Base-by-base conservation (phyloP, 2,329 filamentous ascomycete species). In the Cordyceps javanica region DNA sequence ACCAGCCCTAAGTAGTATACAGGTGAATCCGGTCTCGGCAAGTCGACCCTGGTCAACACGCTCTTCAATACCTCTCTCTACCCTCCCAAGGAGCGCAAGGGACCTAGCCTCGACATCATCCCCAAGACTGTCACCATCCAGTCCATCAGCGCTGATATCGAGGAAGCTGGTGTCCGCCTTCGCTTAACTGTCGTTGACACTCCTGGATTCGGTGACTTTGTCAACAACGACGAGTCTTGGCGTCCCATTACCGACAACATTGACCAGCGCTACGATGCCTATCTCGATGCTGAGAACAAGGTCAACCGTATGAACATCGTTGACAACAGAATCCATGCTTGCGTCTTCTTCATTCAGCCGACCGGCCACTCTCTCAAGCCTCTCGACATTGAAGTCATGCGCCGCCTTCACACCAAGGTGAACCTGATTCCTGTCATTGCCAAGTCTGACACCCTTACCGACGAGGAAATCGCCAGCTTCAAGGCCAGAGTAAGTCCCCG, bases 251-350 rank as follows among this genome's bases (percentile, higher is more conserved):
- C 97, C 68, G 94, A 99, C 82, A 97, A 97, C 82, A 97, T 99
- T 69, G 94, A 99, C 82, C 91, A 96, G 82, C 90, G 94, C 66
- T 99, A 94, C 71, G 94, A 99, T 76, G 92, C 94, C 55, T 99
- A 97, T 76, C 83, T 99, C 60, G 94, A 99, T 76, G 93, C 94
- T 46, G 94, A 99, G 84, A 99, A 99, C 86, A 99, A 97, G 85
- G 91, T 99, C 74, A 99, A 99, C 82, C 91, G 94, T 69, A 96
- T 97, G 87, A 99, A 99, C 83, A 97, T 97, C 74, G 89, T 99
- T 62, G 94, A 99, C 79, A 99, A 97, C 83, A 90, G 94, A 68
- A 95, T 99, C 63, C 94, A 99, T 70, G 94, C 94, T 58, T 97
- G 95, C 69, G 94, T 99, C 62, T 99, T 97, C 85, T 99, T 99